phyloP scores from a whole-genome alignment of 108 stramenopile genomes.

The Stephanodiscus minutulus region DNA sequence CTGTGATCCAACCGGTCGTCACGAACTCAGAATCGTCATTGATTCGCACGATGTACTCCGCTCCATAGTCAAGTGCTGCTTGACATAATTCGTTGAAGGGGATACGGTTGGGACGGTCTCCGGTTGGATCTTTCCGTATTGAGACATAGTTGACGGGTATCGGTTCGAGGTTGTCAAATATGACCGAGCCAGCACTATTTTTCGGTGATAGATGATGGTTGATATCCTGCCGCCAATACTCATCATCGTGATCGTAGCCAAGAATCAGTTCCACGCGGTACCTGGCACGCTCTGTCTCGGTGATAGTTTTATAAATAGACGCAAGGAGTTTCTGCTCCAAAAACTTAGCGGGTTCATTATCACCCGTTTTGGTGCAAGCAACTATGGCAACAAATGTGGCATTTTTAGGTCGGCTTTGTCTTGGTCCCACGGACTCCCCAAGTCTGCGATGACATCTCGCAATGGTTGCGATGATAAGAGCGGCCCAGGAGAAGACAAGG shows the following conservation, averaged over 20 bases:
- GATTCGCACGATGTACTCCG: conserved; percentile 55
- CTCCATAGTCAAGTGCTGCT: conserved; percentile 46
- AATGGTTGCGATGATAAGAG: neutral
- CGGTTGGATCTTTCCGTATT: conserved; percentile 23
- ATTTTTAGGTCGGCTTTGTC: conserved; percentile 3
- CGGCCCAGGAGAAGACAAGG: neutral
- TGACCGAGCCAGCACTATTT: neutral
- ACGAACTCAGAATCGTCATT: conserved; percentile 63
- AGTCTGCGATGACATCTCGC: neutral
- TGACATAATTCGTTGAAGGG: conserved; percentile 56
- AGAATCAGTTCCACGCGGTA: conserved; percentile 37
- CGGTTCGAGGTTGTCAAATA: conserved; percentile 2
- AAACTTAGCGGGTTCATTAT: conserved; percentile 2
- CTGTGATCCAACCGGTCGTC: conserved; percentile 39
- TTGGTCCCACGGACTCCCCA: neutral
- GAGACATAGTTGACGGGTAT: conserved; percentile 39
- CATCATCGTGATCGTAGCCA: conserved; percentile 46
- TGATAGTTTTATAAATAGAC: conserved; percentile 37
- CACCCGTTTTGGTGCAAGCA: conserved; percentile 18
- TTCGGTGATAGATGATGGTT: conserved; percentile 25
- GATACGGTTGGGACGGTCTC: conserved; percentile 29
- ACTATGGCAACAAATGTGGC: conserved; percentile 27
- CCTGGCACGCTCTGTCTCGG: conserved; percentile 12
- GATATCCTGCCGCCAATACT: conserved; percentile 27
- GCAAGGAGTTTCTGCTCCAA: conserved; percentile 22